A percentile compares a stretch with the other conserved stretches of the same genome.
phyloP scores from a whole-genome alignment of 768 basidiomycete species.

The Hericium coralloides region DNA sequence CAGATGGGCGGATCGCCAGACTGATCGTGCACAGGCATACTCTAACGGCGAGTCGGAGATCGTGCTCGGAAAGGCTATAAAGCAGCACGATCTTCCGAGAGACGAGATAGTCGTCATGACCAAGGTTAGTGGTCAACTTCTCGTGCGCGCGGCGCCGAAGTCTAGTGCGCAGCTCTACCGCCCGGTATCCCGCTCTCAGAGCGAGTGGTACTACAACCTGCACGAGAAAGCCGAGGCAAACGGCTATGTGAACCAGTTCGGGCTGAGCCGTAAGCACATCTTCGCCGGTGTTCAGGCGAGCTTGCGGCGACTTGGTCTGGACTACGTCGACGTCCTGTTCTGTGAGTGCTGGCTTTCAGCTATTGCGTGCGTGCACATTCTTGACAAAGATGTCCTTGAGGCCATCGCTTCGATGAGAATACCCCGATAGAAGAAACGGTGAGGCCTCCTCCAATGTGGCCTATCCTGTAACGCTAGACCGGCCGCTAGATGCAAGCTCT shows the following conservation, averaged over 20 bases:
- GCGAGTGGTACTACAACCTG: slow-evolving; percentile 25
- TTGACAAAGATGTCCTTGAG: slow-evolving; percentile 7
- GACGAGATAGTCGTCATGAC: slow-evolving; percentile 19
- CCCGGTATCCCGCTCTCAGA: neutral
- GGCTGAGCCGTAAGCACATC: slow-evolving; percentile 32
- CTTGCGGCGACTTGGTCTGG: slow-evolving; percentile 32
- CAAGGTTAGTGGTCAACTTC: neutral
- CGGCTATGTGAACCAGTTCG: slow-evolving; percentile 21
- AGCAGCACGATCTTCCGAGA: slow-evolving; percentile 25
- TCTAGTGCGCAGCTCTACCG: neutral
- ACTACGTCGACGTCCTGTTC: slow-evolving; percentile 39
- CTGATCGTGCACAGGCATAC: slow-evolving; percentile 13
- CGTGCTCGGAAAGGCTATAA: slow-evolving; percentile 30
- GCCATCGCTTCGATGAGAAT: slow-evolving; percentile 21
- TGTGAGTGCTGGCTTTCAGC: slow-evolving; percentile 13
- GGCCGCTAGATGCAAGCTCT: slow-evolving; percentile 31
- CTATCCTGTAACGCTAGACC: neutral
- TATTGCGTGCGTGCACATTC: neutral
- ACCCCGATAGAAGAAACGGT: slow-evolving; percentile 33
- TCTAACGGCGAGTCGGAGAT: slow-evolving; percentile 23
- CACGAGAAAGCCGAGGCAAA: slow-evolving; percentile 21
- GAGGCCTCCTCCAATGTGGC: neutral
- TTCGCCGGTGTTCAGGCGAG: slow-evolving; percentile 35
- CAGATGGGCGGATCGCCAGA: neutral
- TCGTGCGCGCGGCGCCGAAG: neutral